Evolutionary conservation across 2,329 filamentous ascomycete species (phyloP).

Genomic region (Neurospora sp.): DNA sequence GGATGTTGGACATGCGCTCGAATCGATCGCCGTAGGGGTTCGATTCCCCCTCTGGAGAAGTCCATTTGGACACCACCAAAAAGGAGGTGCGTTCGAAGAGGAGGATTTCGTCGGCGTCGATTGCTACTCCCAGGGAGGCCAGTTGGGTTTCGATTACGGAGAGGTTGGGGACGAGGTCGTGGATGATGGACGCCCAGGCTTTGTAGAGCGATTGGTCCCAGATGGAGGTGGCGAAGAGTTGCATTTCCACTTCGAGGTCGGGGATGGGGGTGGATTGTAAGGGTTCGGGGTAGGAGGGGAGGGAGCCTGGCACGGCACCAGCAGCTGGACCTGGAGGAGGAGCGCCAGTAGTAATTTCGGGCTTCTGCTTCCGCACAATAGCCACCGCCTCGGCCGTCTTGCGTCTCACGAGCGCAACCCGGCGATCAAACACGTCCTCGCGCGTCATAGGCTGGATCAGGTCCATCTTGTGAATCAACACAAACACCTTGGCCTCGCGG

Average conservation of each 20-base stretch:
- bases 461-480: slow-evolving; percentile 98
- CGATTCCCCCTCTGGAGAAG: slow-evolving; percentile 58
- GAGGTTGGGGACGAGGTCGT: slow-evolving; percentile 93
- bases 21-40: slow-evolving; percentile 92
- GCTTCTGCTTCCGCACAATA: slow-evolving; percentile 22
- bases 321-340: not conserved
- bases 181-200: slow-evolving; percentile 96
- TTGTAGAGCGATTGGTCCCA: slow-evolving; percentile 99
- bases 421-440: slow-evolving; percentile 74
- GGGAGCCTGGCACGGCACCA: not conserved
- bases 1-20: slow-evolving; percentile 89
- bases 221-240: slow-evolving; percentile 90
- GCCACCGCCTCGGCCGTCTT: slow-evolving; percentile 52
- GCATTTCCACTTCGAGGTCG: slow-evolving; percentile 50
- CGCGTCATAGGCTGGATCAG: slow-evolving; percentile 74
- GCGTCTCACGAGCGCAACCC: slow-evolving; percentile 64
- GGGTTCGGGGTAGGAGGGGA: slow-evolving; percentile 8
- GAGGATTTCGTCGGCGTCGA: slow-evolving; percentile 87
- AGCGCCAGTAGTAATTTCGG: slow-evolving; percentile 16
- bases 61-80: slow-evolving; percentile 89
- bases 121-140: slow-evolving; percentile 68
- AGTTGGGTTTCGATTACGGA: slow-evolving; percentile 80
- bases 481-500: slow-evolving; percentile 72
- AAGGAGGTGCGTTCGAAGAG: slow-evolving; percentile 95
- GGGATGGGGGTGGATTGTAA: slow-evolving; percentile 19